Evolutionary conservation across 176 grass and related monocot genomes (phyloP).

Genomic region (Cenchrus purpureus): DNA sequence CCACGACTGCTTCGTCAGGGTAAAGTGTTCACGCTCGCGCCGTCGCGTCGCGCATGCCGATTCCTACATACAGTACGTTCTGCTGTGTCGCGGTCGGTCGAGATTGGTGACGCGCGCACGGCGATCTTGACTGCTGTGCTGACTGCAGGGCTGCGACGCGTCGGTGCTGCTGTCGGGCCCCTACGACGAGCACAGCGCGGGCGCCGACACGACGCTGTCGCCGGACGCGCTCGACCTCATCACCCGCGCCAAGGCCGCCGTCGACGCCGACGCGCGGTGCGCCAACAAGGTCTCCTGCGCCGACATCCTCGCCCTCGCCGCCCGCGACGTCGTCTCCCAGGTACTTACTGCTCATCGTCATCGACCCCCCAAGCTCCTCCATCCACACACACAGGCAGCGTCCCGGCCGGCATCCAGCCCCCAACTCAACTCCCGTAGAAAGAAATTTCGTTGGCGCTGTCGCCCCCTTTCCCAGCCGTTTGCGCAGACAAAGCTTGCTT

Average conservation of each 20-base stretch:
- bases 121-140: no score
- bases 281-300: conserved; percentile 78
- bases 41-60: no score
- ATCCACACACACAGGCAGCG: neutral
- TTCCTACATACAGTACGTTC: no score
- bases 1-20: conserved; percentile 88
- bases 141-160: conserved; percentile 65
- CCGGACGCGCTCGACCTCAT: conserved; percentile 66
- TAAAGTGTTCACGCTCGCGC: neutral
- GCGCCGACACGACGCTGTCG: conserved; percentile 66
- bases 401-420: no score
- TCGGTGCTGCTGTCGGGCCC: conserved; percentile 60
- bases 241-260: conserved; percentile 69
- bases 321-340: conserved; percentile 71
- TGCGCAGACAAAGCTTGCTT: neutral
- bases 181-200: conserved; percentile 60
- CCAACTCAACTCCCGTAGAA: neutral
- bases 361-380: no score
- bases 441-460: neutral
- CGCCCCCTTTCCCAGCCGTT: neutral
- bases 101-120: no score
- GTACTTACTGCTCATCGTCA: conserved; percentile 11
- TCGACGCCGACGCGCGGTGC: conserved; percentile 62
- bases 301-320: conserved; percentile 72
- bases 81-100: no score